A percentile compares a stretch with the other conserved stretches of the same genome.
Conservation (phyloP, 192 early-diverging fungal genomes). For the Irineochytrium annulatum region DNA sequence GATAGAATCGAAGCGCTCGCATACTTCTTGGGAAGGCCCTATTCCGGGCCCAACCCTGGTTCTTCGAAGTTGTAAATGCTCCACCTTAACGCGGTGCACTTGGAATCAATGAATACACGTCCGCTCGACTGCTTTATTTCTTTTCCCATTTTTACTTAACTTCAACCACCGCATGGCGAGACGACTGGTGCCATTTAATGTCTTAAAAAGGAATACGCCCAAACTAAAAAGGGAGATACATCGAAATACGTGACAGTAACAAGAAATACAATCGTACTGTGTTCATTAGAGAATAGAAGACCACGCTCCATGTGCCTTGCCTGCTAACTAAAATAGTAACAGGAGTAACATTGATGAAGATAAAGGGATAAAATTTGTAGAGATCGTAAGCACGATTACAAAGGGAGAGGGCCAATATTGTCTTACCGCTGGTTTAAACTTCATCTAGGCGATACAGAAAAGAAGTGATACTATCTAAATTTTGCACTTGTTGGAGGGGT, state of each 20-base stretch:
- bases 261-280: background rate
- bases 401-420: too few relatives aligned
- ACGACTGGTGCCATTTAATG: too few relatives aligned
- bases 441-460: background rate
- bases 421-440: too few relatives aligned
- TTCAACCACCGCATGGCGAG: too few relatives aligned
- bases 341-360: background rate
- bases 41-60: conserved; percentile 18
- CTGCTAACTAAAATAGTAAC: background rate
- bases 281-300: too few relatives aligned
- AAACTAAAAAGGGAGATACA: conserved; percentile 1
- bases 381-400: background rate
- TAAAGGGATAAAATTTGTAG: background rate
- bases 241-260: background rate
- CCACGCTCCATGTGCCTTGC: too few relatives aligned
- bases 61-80: too few relatives aligned
- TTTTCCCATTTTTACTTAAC: too few relatives aligned
- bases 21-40: conserved; percentile 27
- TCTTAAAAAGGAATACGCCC: background rate
- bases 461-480: conserved; percentile 2
- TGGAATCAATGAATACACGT: background rate
- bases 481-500: conserved; percentile 49
- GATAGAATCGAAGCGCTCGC: conserved; percentile 42
- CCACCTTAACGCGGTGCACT: background rate
- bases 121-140: too few relatives aligned